Evolutionary conservation across 176 grass and related monocot species (phyloP).

Genomic region (Ensete ventricosum): DNA sequence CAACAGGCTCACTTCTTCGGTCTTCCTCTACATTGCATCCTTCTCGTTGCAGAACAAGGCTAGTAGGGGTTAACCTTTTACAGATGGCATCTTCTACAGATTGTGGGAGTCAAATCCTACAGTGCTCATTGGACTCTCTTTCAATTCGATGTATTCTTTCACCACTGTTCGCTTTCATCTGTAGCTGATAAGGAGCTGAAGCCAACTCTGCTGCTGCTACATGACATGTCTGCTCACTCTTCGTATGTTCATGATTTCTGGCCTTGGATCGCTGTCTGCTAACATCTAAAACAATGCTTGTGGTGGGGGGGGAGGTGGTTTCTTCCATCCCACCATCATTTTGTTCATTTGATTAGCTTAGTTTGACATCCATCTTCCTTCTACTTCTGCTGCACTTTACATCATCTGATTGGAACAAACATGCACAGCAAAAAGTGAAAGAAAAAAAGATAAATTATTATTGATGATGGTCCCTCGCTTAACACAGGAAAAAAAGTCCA

Average conservation of each 20-base stretch:
- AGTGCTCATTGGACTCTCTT: background rate
- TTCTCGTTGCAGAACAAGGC: too few relatives aligned
- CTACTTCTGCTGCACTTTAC: background rate
- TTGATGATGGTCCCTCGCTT: background rate
- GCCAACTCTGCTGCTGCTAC: background rate
- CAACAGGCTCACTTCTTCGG: too few relatives aligned
- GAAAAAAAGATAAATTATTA: background rate
- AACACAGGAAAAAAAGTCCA: background rate
- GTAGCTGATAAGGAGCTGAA: background rate
- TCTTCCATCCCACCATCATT: background rate
- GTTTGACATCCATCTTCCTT: background rate
- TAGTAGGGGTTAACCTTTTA: too few relatives aligned
- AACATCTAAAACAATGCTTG: background rate
- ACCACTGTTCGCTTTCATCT: background rate
- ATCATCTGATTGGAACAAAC: background rate
- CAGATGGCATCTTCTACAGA: background rate
- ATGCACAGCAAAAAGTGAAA: background rate
- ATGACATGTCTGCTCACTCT: background rate
- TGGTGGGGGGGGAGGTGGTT: background rate
- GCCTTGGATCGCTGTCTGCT: background rate
- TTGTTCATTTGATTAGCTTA: background rate
- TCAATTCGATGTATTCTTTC: background rate
- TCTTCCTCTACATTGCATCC: too few relatives aligned
- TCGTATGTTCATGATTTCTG: background rate
- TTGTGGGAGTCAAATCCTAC: background rate